phyloP scores from a whole-genome alignment of 73 alveolate species.

The Paramecium sexaurelia region DNA sequence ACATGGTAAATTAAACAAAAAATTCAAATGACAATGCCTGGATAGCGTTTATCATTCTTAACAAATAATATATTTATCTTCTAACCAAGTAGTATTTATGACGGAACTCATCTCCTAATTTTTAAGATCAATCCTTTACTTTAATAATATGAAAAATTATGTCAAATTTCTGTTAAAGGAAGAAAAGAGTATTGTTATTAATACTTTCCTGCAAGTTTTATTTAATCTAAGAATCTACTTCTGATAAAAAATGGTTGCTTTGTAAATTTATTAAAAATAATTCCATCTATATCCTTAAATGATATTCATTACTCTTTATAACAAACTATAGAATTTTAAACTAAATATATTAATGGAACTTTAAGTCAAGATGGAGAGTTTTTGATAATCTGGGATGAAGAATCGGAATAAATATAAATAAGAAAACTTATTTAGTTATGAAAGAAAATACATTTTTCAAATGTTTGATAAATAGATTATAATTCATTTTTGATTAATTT shows the following conservation, averaged over 20 bases:
- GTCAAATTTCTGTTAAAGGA: neutral
- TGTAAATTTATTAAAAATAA: neutral
- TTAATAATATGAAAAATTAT: neutral
- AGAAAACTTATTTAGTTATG: neutral
- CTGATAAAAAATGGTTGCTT: neutral
- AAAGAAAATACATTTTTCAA: no score
- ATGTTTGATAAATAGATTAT: no score
- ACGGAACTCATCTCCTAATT: neutral
- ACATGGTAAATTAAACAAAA: neutral
- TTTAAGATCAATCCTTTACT: neutral
- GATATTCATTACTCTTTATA: neutral
- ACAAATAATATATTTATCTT: neutral
- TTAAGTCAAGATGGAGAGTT: neutral
- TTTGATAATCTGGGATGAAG: slow-evolving; percentile 6
- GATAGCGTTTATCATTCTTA: neutral
- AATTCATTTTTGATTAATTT: no score
- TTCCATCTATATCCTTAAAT: neutral
- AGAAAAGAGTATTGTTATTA: neutral
- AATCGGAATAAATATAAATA: neutral
- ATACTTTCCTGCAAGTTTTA: neutral
- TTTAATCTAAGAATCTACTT: neutral
- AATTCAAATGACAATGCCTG: neutral
- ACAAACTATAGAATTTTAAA: neutral
- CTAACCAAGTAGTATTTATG: neutral
- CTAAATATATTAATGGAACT: neutral